Conservation (phyloP, 495 filamentous ascomycete genomes). For the Aspergillus hancockii region DNA sequence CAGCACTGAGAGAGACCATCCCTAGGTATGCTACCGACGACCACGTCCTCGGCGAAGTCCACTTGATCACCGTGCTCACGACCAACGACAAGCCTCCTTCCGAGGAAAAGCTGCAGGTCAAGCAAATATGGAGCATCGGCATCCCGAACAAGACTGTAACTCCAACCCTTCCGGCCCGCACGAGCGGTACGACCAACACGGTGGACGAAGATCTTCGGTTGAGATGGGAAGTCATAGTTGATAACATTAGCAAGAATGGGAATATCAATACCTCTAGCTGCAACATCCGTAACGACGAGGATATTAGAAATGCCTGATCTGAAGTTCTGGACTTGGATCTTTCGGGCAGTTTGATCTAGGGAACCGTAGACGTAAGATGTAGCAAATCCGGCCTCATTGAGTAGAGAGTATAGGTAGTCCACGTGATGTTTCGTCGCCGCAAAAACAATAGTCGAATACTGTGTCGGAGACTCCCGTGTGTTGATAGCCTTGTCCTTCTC, state of each 20-base stretch:
- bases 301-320: conserved; percentile 81
- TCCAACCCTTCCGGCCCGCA: conserved; percentile 90
- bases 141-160: conserved; percentile 85
- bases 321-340: conserved; percentile 87
- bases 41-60: conserved; percentile 77
- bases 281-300: conserved; percentile 95
- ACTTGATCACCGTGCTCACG: conserved; percentile 48
- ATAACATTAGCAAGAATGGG: conserved; percentile 95
- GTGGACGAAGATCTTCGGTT: conserved; percentile 96
- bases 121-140: conserved; percentile 87
- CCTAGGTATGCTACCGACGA: conserved; percentile 70
- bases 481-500: conserved; percentile 36
- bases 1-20: conserved; percentile 68
- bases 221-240: conserved; percentile 97
- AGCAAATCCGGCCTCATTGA: conserved; percentile 74
- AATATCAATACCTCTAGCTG: conserved; percentile 96
- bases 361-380: conserved; percentile 93
- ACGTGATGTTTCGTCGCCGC: conserved; percentile 95
- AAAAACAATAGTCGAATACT: conserved; percentile 90
- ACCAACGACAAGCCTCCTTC: conserved; percentile 74
- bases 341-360: conserved; percentile 88
- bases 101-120: conserved; percentile 93
- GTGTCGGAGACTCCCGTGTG: conserved; percentile 43
- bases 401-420: conserved; percentile 81
- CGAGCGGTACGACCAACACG: conserved; percentile 93